Evolutionary conservation across 176 grass and related monocot species (phyloP), one percentile per base, ranked within the genome.

Genomic region (Phoenix roebelenii): DNA sequence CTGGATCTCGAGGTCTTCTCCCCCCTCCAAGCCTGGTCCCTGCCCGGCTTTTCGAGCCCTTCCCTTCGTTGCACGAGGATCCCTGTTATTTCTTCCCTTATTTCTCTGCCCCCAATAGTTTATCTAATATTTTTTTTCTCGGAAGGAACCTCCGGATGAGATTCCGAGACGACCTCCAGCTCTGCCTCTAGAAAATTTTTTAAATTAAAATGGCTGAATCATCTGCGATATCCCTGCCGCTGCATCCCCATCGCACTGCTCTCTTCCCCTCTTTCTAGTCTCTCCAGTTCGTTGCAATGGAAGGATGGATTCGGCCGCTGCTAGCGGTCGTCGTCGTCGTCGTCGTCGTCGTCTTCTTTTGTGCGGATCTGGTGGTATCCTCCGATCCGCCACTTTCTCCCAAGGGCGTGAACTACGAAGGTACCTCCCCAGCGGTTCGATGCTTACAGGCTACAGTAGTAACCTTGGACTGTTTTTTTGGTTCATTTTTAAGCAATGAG

Each of bases 321-420:
- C 74, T 51, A 22, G 69, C 24, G 2, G 52, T 54, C 4, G 16
- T 50, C 39, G 57, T 57, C 50, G 57, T 20, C 20, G 20, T 20
- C 20, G 20, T 20, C n/a, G n/a, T n/a, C n/a, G n/a, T n/a, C n/a
- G n/a, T 61, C 67, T 24, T 75, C 17, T n/a, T 76, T 25, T 15
- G 63, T 19, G 61, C 48, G 4, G 23, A 29, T 0, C 63, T 32
- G 4, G 80, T 32, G 3, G 68, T 51, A 17, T 83, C 81, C 51
- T 72, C 76, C 49, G 87, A 98, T 70, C 87, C 84, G 49, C 84
- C 81, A 74, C 81, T 98, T 20, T 97, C 93, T 60, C 93, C 93
- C 67, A 92, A 92, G 63, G 87, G 93, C 59, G 74, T 98, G 73
- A 98, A 98, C 87, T 92, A 92, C 75, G 87, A 92, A 85, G 83